These are phyloP conservation scores for Albifimbria verrucaria DNA, from an alignment of 2,329 filamentous ascomycete genomes.

Conservation along the genomic window DNA sequence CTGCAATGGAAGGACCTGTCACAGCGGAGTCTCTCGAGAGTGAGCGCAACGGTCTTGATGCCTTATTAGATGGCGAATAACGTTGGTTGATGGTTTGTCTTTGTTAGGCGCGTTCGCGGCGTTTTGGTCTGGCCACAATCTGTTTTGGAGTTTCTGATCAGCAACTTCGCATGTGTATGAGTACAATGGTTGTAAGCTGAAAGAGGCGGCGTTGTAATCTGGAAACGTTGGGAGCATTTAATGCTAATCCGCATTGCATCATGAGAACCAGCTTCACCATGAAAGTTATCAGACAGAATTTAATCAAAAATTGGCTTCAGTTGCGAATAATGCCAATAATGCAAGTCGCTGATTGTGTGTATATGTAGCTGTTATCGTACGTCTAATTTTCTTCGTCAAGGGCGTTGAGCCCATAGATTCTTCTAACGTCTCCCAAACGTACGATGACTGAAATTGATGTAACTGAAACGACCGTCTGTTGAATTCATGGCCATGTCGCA, in stretches of 20 bases:
- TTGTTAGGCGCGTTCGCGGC: too few relatives aligned
- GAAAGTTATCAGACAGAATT: too few relatives aligned
- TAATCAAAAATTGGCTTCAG: too few relatives aligned
- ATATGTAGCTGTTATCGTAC: too few relatives aligned
- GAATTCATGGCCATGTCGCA: background rate
- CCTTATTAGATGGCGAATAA: conserved; percentile 41
- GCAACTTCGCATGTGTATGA: background rate
- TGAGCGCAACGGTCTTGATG: conserved; percentile 45
- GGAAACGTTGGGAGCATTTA: background rate
- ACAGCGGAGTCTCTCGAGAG: conserved; percentile 41
- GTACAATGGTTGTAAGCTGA: background rate
- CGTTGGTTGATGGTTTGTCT: too few relatives aligned
- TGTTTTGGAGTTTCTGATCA: background rate
- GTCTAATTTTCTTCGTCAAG: background rate
- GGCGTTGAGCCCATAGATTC: conserved; percentile 5
- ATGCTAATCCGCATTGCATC: background rate
- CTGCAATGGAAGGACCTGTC: conserved; percentile 25
- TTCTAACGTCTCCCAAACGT: background rate
- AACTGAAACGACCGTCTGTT: background rate
- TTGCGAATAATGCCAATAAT: too few relatives aligned
- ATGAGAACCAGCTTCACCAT: too few relatives aligned
- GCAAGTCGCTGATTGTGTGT: too few relatives aligned
- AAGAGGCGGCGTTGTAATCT: background rate
- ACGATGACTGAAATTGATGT: background rate
- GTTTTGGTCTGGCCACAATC: background rate